Evolutionary conservation across 768 basidiomycete species (phyloP).

Genomic region (Kwoniella newhampshirensis): DNA sequence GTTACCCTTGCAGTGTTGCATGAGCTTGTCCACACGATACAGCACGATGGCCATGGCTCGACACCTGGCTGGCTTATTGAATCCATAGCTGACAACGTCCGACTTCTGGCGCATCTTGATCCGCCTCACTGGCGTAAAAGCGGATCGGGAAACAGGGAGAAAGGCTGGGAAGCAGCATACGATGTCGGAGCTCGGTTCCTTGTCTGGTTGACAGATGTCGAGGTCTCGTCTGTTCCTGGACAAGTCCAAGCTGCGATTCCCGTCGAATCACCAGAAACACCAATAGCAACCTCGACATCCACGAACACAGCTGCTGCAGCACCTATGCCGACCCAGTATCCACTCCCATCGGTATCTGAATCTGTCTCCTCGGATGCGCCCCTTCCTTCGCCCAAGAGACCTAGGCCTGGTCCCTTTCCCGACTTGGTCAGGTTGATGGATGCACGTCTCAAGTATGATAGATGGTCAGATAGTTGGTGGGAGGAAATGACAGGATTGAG

Average conservation of each 20-base stretch:
- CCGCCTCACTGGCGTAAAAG: slow-evolving; percentile 40
- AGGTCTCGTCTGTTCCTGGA: not conserved
- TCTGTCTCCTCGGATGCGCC: not conserved
- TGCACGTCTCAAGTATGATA: slow-evolving; percentile 26
- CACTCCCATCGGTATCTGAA: not conserved
- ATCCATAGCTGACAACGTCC: slow-evolving; percentile 40
- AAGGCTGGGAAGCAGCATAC: slow-evolving; percentile 43
- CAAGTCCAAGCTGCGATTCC: not conserved
- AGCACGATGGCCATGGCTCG: slow-evolving; percentile 36
- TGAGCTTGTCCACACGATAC: slow-evolving; percentile 42
- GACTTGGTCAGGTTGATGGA: slow-evolving; percentile 32
- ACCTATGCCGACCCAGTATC: slow-evolving; percentile 17
- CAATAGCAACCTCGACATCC: not conserved
- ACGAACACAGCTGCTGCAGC: slow-evolving; percentile 2
- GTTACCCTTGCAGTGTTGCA: slow-evolving; percentile 29
- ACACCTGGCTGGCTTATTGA: slow-evolving; percentile 42
- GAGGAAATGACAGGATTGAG: slow-evolving; percentile 32
- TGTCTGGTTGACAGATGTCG: slow-evolving; percentile 27
- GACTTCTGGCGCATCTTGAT: slow-evolving; percentile 27
- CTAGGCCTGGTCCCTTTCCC: slow-evolving; percentile 25
- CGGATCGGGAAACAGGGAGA: slow-evolving; percentile 30
- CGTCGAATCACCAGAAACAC: not conserved
- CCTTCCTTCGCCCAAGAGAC: not conserved
- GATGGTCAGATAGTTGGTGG: slow-evolving; percentile 37
- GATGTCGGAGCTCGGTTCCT: slow-evolving; percentile 42